These are phyloP conservation scores for Solanum rostratum DNA, from an alignment of 257 asterid genomes.

Conservation along the genomic window DNA sequence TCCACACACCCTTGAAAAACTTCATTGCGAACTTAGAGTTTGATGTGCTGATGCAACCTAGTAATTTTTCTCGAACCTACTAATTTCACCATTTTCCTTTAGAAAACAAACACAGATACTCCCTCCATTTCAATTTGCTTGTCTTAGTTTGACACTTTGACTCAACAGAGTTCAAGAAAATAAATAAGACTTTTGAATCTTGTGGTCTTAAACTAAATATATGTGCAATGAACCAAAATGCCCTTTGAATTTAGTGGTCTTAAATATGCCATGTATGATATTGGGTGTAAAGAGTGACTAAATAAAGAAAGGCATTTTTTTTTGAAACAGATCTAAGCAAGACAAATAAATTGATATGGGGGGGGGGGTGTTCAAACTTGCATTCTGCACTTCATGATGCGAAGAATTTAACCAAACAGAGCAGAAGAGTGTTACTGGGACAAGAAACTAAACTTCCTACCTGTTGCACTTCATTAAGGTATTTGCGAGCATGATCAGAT, in stretches of 20 bases:
- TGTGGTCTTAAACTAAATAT: not conserved
- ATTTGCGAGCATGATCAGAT: slow-evolving; percentile 53
- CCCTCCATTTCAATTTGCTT: not conserved
- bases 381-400: not conserved
- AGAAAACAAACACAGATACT: not conserved
- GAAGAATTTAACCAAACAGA: not conserved
- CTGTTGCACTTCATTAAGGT: slow-evolving; percentile 63
- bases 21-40: not conserved
- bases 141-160: not conserved
- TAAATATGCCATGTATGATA: not conserved
- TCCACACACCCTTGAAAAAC: not conserved
- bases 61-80: not conserved
- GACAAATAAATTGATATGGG: not conserved
- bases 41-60: not conserved
- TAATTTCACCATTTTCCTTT: not conserved
- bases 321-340: not conserved
- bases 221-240: not conserved
- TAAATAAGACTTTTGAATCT: not conserved
- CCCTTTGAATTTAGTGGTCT: not conserved
- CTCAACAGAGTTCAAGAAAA: not conserved
- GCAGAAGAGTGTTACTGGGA: not conserved
- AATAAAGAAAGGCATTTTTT: not conserved
- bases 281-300: not conserved
- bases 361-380: not conserved
- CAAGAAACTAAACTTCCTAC: slow-evolving; percentile 17